Evolutionary conservation across 768 basidiomycete species (phyloP).

Genomic region (Macrolepiota albuminosa): DNA sequence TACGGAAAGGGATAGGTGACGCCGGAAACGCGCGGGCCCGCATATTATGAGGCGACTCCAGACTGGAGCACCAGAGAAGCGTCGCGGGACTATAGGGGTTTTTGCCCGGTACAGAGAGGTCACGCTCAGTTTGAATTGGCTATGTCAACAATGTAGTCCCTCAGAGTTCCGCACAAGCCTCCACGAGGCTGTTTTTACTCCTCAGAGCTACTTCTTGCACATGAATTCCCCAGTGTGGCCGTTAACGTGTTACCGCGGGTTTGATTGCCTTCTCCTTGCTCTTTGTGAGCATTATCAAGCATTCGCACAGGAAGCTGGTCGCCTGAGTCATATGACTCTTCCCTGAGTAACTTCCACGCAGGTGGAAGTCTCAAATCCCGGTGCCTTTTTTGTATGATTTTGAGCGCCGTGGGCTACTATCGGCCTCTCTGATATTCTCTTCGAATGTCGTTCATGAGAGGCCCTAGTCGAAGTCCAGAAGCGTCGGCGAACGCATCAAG

Average conservation of each 20-base stretch:
- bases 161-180: constrained; percentile 13
- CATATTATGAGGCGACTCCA: constrained; percentile 14
- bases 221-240: constrained; percentile 13
- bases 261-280: constrained; percentile 6
- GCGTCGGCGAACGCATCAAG: constrained; percentile 48
- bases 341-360: constrained; percentile 20
- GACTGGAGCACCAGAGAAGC: constrained; percentile 41
- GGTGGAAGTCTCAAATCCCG: constrained; percentile 38
- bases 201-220: constrained; percentile 27
- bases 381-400: constrained; percentile 44
- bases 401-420: constrained; percentile 48
- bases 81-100: constrained; percentile 35
- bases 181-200: neutral
- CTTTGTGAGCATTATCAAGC: constrained; percentile 21
- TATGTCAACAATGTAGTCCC: constrained; percentile 9
- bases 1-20: constrained; percentile 37
- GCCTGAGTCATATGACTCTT: constrained; percentile 42
- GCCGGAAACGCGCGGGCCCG: constrained; percentile 44
- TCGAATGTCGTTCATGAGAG: constrained; percentile 13
- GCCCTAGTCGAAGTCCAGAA: constrained; percentile 39
- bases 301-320: constrained; percentile 34
- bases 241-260: constrained; percentile 4
- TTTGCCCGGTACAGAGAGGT: constrained; percentile 31
- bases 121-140: constrained; percentile 27
- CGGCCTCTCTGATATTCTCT: constrained; percentile 18